Evolutionary conservation across 2,329 filamentous ascomycete species (phyloP).

Genomic region (Colletotrichum coccodes): DNA sequence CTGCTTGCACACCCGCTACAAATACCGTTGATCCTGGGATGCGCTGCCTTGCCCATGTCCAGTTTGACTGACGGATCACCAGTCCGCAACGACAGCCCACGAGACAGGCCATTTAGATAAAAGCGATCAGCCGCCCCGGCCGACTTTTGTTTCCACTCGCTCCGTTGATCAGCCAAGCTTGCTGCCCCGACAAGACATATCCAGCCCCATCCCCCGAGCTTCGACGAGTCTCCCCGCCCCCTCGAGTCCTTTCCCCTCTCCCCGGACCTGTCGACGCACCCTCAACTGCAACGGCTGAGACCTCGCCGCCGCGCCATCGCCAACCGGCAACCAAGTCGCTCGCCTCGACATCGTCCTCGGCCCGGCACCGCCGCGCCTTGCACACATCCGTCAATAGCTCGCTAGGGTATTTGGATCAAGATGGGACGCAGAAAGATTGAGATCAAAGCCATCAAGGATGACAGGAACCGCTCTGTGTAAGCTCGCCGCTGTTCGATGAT

Average conservation of each 20-base stretch:
- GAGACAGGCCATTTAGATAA: constrained; percentile 31
- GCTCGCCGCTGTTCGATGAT: constrained; percentile 46
- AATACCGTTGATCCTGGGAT: constrained; percentile 19
- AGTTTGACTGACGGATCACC: constrained; percentile 27
- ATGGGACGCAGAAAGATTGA: constrained; percentile 99
- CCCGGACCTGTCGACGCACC: constrained; percentile 14
- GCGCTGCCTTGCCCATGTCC: constrained; percentile 17
- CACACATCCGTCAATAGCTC: not conserved
- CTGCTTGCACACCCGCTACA: constrained; percentile 16
- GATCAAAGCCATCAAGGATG: constrained; percentile 99
- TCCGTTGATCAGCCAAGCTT: constrained; percentile 26
- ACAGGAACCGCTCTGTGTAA: constrained; percentile 97
- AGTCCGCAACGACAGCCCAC: constrained; percentile 19
- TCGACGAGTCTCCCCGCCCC: constrained; percentile 18
- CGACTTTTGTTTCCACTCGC: constrained; percentile 23
- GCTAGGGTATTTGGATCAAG: constrained; percentile 38
- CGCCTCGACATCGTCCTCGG: constrained; percentile 8
- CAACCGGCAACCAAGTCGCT: constrained; percentile 16
- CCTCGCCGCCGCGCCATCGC: constrained; percentile 20
- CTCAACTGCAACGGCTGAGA: constrained; percentile 24
- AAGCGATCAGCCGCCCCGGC: constrained; percentile 27
- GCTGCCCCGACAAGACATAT: constrained; percentile 13
- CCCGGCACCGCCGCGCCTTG: not conserved
- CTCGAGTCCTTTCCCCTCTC: not conserved
- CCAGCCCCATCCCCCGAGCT: constrained; percentile 18